Conservation (phyloP, 2,329 filamentous ascomycete genomes). For the Diaporthe sp. region DNA sequence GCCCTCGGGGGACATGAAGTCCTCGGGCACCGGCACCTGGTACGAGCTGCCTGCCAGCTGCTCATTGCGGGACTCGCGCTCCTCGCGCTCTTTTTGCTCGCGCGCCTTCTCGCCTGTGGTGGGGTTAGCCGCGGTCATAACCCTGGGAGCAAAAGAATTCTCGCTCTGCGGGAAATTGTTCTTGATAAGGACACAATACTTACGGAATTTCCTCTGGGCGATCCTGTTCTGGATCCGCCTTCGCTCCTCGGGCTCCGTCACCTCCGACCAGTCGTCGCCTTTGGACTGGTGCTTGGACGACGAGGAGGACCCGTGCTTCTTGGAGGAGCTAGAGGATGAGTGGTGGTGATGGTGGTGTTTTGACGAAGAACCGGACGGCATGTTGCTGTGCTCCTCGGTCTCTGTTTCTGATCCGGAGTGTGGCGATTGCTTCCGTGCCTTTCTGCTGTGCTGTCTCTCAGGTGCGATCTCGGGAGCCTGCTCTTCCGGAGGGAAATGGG, state of each 20-base stretch:
- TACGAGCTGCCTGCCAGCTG: conserved; percentile 76
- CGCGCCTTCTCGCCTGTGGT: conserved; percentile 76
- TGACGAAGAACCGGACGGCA: conserved; percentile 50
- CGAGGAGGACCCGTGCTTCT: conserved; percentile 53
- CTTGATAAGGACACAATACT: conserved; percentile 49
- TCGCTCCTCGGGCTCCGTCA: conserved; percentile 79
- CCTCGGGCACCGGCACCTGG: conserved; percentile 69
- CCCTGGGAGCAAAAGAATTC: neutral
- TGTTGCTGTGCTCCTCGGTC: conserved; percentile 44
- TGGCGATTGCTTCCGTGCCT: neutral
- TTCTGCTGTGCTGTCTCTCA: neutral
- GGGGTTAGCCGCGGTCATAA: neutral
- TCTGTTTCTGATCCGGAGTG: conserved; percentile 51
- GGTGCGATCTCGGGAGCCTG: neutral
- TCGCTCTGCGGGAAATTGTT: no score
- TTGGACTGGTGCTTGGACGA: conserved; percentile 56
- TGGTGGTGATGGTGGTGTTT: conserved; percentile 44
- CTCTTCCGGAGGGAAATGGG: conserved; percentile 7
- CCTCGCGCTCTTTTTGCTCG: conserved; percentile 75
- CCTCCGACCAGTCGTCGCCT: conserved; percentile 76
- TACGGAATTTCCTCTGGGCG: conserved; percentile 83
- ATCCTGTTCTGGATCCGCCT: conserved; percentile 83
- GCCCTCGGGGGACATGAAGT: conserved; percentile 57
- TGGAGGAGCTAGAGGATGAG: conserved; percentile 50
- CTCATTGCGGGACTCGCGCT: conserved; percentile 75